Evolutionary conservation across 768 basidiomycete genomes (phyloP).

Genomic region (Hypholoma sublateritium): DNA sequence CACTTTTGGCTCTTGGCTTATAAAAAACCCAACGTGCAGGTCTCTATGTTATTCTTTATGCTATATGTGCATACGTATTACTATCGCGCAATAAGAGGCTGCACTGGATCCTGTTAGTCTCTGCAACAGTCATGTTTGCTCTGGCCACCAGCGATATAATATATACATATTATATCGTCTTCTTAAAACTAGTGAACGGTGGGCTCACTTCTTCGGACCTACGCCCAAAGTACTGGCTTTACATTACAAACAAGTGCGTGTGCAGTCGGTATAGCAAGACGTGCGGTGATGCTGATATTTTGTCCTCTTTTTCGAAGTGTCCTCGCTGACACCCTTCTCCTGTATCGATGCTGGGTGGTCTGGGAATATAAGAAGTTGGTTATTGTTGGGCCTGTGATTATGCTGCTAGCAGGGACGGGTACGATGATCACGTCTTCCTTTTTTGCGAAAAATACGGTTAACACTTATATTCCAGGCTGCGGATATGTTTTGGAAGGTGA

Average conservation of each 20-base stretch:
- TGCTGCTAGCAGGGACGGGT: constrained; percentile 36
- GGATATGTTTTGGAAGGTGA: constrained; percentile 22
- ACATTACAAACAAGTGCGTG: constrained; percentile 39
- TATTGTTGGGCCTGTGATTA: constrained; percentile 23
- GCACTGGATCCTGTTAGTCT: constrained; percentile 29
- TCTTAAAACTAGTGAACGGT: constrained; percentile 22
- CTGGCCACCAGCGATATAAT: constrained; percentile 33
- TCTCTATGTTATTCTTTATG: constrained; percentile 36
- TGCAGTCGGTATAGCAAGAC: neutral
- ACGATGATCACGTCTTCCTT: neutral
- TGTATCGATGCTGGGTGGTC: constrained; percentile 40
- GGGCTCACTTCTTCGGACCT: constrained; percentile 18
- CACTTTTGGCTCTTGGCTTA: constrained; percentile 27
- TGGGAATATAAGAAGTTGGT: constrained; percentile 32
- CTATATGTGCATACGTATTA: constrained; percentile 34
- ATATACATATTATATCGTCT: constrained; percentile 32
- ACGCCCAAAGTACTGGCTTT: constrained; percentile 34
- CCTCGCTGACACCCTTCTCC: constrained; percentile 31
- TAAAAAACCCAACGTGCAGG: constrained; percentile 18
- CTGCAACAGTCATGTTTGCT: constrained; percentile 34
- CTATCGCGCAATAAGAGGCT: constrained; percentile 20
- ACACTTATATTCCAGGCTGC: constrained; percentile 11
- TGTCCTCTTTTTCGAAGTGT: constrained; percentile 17
- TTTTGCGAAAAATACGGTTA: neutral
- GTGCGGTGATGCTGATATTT: neutral